A percentile compares a stretch with the other conserved stretches of the same genome.
Evolutionary conservation across 345 rosid species (phyloP).

Genomic region (Turritis glabra): DNA sequence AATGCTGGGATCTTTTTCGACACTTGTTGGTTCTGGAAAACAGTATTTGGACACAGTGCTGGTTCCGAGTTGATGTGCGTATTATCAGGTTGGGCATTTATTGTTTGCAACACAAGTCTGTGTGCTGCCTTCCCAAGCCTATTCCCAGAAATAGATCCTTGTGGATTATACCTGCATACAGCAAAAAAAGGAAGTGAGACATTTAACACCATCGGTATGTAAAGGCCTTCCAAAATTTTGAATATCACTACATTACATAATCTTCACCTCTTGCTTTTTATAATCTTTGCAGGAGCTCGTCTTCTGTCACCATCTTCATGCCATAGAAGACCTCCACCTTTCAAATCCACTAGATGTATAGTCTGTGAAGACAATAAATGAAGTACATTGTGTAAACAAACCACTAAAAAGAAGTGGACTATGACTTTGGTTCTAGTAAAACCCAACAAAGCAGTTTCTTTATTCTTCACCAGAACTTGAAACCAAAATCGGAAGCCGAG

Average conservation of each 20-base stretch:
- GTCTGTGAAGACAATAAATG: slow-evolving; percentile 44
- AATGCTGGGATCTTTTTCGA: background rate
- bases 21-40: slow-evolving; percentile 18
- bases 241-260: slow-evolving; percentile 37
- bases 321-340: slow-evolving; percentile 69
- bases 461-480: slow-evolving; percentile 1
- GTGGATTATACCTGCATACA: slow-evolving; percentile 65
- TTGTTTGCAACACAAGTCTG: slow-evolving; percentile 64
- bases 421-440: background rate
- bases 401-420: background rate
- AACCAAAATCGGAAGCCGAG: background rate
- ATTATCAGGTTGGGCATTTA: slow-evolving; percentile 46
- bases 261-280: slow-evolving; percentile 40
- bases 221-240: background rate
- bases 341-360: slow-evolving; percentile 58
- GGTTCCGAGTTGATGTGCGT: slow-evolving; percentile 19
- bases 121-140: slow-evolving; percentile 78
- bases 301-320: slow-evolving; percentile 71
- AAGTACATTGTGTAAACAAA: slow-evolving; percentile 1
- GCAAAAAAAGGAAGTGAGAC: slow-evolving; percentile 1
- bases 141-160: slow-evolving; percentile 54
- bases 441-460: slow-evolving; percentile 6
- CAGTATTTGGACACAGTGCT: slow-evolving; percentile 21
- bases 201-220: background rate
- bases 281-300: slow-evolving; percentile 41